These are phyloP conservation scores for Rubroboletus pulcherrimus DNA, from an alignment of 768 basidiomycete genomes.

Conservation along the genomic window DNA sequence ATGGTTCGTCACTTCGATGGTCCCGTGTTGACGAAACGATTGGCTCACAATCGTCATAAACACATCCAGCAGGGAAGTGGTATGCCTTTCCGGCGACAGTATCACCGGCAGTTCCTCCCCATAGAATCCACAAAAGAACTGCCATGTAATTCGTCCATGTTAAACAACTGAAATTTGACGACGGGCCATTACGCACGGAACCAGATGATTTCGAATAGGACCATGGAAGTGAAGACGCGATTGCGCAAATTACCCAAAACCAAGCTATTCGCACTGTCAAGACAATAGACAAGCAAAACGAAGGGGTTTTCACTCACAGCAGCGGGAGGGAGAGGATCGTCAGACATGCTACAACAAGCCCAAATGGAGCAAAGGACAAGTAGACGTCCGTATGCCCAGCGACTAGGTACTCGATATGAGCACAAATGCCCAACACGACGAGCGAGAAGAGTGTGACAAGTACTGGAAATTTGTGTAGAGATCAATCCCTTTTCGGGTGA, in stretches of 20 bases:
- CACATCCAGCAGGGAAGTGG: constrained; percentile 19
- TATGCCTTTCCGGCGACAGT: constrained; percentile 4
- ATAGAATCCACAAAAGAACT: constrained; percentile 24
- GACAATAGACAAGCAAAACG: not conserved
- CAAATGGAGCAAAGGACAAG: constrained; percentile 17
- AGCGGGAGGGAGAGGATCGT: constrained; percentile 23
- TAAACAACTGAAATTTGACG: not conserved
- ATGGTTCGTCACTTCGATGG: not conserved
- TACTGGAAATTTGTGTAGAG: constrained; percentile 6
- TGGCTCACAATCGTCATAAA: constrained; percentile 8
- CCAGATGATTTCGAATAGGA: constrained; percentile 27
- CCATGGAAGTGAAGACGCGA: constrained; percentile 18
- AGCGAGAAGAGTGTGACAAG: constrained; percentile 14
- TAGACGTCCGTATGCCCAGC: not conserved
- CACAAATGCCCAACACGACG: constrained; percentile 22
- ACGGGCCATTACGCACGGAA: constrained; percentile 16
- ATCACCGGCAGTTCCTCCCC: constrained; percentile 17
- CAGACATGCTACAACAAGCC: constrained; percentile 11
- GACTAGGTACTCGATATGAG: constrained; percentile 13
- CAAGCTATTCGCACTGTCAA: constrained; percentile 12
- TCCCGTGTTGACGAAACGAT: not conserved
- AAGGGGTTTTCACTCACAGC: constrained; percentile 14
- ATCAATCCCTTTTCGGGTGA: not conserved
- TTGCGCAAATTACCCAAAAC: constrained; percentile 6
- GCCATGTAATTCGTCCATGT: not conserved